Evolutionary conservation across 257 asterid species (phyloP).

Genomic region (Mentha longifolia): DNA sequence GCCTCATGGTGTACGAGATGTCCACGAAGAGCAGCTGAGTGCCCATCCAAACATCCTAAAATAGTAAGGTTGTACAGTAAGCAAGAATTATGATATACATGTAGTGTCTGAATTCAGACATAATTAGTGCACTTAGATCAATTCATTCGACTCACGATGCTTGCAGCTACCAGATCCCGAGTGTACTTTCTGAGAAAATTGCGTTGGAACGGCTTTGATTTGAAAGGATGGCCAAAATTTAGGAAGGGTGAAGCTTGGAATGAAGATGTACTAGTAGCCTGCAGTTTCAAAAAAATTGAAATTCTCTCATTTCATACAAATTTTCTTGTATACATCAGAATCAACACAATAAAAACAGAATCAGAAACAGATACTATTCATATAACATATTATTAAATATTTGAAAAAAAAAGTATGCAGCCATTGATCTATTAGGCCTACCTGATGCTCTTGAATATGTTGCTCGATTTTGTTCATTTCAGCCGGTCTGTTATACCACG

Average conservation of each 20-base stretch:
- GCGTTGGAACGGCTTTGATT: slow-evolving; percentile 40
- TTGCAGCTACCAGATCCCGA: slow-evolving; percentile 50
- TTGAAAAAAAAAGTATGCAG: neutral
- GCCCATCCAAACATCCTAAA: slow-evolving; percentile 75
- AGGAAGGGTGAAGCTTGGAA: slow-evolving; percentile 31
- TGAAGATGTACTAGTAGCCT: slow-evolving; percentile 45
- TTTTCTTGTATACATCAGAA: neutral
- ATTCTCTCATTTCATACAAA: neutral
- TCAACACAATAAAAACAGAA: neutral
- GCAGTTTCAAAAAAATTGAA: slow-evolving; percentile 33
- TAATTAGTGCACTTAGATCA: no score
- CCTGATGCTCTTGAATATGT: slow-evolving; percentile 31
- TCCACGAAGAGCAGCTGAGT: slow-evolving; percentile 65
- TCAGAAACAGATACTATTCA: neutral
- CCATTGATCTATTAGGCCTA: slow-evolving; percentile 26
- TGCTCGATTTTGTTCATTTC: slow-evolving; percentile 40
- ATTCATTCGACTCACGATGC: slow-evolving; percentile 51
- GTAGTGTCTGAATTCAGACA: neutral
- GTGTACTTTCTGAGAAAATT: slow-evolving; percentile 47
- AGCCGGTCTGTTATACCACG: slow-evolving; percentile 36
- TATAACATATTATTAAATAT: neutral
- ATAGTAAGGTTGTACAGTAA: slow-evolving; percentile 26
- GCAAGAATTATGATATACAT: no score
- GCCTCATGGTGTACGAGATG: slow-evolving; percentile 43
- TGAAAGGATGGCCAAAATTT: slow-evolving; percentile 22